phyloP scores from a whole-genome alignment of 2,329 filamentous ascomycete species.

The Aspergillus fijiensis region DNA sequence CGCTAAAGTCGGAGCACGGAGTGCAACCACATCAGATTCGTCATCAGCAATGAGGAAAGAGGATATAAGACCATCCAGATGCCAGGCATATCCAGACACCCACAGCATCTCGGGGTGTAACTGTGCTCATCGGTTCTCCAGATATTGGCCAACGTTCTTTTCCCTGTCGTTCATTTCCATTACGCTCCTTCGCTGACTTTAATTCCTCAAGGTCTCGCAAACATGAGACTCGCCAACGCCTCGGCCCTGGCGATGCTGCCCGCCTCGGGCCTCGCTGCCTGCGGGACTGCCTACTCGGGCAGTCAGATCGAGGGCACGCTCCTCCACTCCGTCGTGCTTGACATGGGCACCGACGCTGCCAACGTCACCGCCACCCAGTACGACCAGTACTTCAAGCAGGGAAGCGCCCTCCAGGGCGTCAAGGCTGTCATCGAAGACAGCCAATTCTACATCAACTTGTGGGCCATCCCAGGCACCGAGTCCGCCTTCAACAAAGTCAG shows the following conservation, averaged over 20 bases:
- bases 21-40: too few species aligned
- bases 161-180: neutral
- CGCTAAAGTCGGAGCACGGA: too few species aligned
- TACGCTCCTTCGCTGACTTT: neutral
- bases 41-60: neutral
- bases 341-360: conserved; percentile 1
- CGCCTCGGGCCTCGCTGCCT: conserved; percentile 1
- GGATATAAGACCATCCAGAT: neutral
- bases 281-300: neutral
- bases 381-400: conserved; percentile 3
- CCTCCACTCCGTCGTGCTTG: neutral
- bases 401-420: conserved; percentile 1
- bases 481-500: neutral
- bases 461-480: conserved; percentile 2
- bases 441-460: conserved; percentile 1
- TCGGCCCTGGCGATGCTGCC: neutral
- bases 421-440: neutral
- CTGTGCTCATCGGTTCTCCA: too few species aligned
- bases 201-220: neutral
- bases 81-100: neutral
- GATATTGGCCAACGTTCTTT: neutral
- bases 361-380: conserved; percentile 1
- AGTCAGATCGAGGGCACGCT: neutral
- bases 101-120: too few species aligned
- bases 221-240: conserved; percentile 1